Evolutionary conservation across 345 rosid species (phyloP).

Genomic region (Adansonia digitata): DNA sequence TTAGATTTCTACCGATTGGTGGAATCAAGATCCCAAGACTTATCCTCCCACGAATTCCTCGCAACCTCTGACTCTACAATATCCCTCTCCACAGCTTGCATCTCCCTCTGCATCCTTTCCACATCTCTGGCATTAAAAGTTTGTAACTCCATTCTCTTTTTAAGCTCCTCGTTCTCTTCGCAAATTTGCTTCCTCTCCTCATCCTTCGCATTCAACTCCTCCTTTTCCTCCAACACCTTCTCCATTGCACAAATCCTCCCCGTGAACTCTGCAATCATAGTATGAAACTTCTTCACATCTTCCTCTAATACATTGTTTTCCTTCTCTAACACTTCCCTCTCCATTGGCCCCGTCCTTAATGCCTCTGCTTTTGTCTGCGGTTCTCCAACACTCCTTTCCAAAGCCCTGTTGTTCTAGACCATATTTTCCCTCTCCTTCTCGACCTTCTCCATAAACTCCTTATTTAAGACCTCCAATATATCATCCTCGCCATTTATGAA

Average conservation of each 20-base stretch:
- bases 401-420: constrained; percentile 29
- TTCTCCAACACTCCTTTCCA: constrained; percentile 33
- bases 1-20: constrained; percentile 43
- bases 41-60: constrained; percentile 73
- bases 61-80: constrained; percentile 53
- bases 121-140: constrained; percentile 64
- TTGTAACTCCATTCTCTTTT: constrained; percentile 67
- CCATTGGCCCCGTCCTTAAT: constrained; percentile 47
- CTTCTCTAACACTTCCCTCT: constrained; percentile 52
- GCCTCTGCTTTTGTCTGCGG: constrained; percentile 44
- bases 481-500: constrained; percentile 66
- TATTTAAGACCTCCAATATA: constrained; percentile 46
- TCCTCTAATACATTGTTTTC: constrained; percentile 54
- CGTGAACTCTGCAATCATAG: constrained; percentile 43
- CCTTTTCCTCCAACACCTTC: constrained; percentile 53
- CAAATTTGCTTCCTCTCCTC: constrained; percentile 53
- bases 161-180: constrained; percentile 71
- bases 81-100: constrained; percentile 81
- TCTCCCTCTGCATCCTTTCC: constrained; percentile 94
- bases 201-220: constrained; percentile 44
- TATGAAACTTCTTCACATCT: constrained; percentile 63
- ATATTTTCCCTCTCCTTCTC: constrained; percentile 45
- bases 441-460: constrained; percentile 49
- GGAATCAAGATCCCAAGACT: constrained; percentile 70
- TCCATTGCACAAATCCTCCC: constrained; percentile 37